Percentiles rank a stretch among this genome's conserved stretches.
Evolutionary conservation across 352 stramenopile species (phyloP).

Genomic region (Thalassiosira hispida): DNA sequence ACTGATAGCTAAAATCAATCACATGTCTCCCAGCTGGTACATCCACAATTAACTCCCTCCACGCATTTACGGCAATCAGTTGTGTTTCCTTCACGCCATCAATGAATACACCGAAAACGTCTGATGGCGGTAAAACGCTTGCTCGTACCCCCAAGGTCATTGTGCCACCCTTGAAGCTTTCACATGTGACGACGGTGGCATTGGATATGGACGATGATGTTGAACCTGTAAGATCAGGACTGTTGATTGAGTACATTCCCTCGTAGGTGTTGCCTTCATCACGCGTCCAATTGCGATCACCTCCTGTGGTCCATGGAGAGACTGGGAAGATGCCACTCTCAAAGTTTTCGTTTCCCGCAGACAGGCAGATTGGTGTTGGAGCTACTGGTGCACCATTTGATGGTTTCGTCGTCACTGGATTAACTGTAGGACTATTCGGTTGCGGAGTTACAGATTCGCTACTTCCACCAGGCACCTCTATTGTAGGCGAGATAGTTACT

Average conservation of each 20-base stretch:
- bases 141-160: slow-evolving; percentile 3
- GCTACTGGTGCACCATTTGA: neutral
- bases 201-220: slow-evolving; percentile 9
- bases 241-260: slow-evolving; percentile 43
- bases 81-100: slow-evolving; percentile 24
- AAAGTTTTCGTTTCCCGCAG: slow-evolving; percentile 15
- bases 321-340: slow-evolving; percentile 29
- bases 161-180: slow-evolving; percentile 21
- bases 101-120: slow-evolving; percentile 41
- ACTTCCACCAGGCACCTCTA: too few relatives aligned
- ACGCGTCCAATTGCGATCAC: slow-evolving; percentile 34
- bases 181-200: slow-evolving; percentile 21
- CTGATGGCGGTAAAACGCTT: slow-evolving; percentile 35
- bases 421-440: neutral
- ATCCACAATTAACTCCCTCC: slow-evolving; percentile 21
- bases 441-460: neutral
- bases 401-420: too few relatives aligned
- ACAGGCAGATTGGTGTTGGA: slow-evolving; percentile 3
- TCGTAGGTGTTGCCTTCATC: slow-evolving; percentile 16
- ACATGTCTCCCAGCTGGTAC: slow-evolving; percentile 27
- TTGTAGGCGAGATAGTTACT: too few relatives aligned
- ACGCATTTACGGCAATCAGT: slow-evolving; percentile 42
- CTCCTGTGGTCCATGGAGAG: slow-evolving; percentile 25
- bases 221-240: slow-evolving; percentile 18
- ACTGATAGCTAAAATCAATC: slow-evolving; percentile 46